These are phyloP conservation scores for Pichia cabralensis DNA, from an alignment of 805 yeast genomes.

Conservation along the genomic window DNA sequence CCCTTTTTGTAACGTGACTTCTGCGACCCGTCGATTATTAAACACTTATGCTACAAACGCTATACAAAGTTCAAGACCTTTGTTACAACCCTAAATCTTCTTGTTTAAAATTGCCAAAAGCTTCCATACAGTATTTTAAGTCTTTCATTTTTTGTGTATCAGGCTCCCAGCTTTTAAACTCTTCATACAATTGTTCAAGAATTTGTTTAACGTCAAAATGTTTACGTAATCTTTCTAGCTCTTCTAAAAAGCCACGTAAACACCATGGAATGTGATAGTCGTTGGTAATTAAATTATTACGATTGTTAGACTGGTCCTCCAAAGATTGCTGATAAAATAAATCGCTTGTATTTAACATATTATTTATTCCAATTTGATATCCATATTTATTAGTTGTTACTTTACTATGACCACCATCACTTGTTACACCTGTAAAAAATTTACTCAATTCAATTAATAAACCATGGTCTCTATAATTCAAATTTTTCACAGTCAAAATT, in stretches of 20 bases:
- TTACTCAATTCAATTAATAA: conserved; percentile 53
- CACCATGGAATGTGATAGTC: conserved; percentile 93
- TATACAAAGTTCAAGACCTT: too few relatives aligned
- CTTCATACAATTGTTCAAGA: conserved; percentile 32
- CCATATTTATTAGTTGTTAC: conserved; percentile 48
- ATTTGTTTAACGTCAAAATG: conserved; percentile 46
- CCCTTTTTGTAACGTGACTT: too few relatives aligned
- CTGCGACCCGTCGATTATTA: too few relatives aligned
- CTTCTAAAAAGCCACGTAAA: conserved; percentile 73
- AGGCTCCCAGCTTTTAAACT: conserved; percentile 77
- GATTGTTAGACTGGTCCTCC: conserved; percentile 25
- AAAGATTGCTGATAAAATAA: conserved; percentile 29
- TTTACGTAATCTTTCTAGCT: conserved; percentile 32
- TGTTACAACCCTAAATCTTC: too few relatives aligned
- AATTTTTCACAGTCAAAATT: conserved; percentile 18
- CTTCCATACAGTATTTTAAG: conserved; percentile 45
- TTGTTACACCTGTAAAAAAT: conserved; percentile 63
- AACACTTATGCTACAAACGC: too few relatives aligned
- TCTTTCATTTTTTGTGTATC: conserved; percentile 71
- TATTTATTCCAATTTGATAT: conserved; percentile 63
- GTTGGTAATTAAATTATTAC: conserved; percentile 53
- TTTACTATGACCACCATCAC: conserved; percentile 74
- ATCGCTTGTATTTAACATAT: conserved; percentile 68
- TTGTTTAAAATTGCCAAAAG: too few relatives aligned
- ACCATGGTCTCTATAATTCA: conserved; percentile 23